A percentile compares a stretch with the other conserved stretches of the same genome.
These are phyloP conservation scores for Nicotiana obtusifolia DNA, from an alignment of 257 asterid genomes.

Conservation along the genomic window DNA sequence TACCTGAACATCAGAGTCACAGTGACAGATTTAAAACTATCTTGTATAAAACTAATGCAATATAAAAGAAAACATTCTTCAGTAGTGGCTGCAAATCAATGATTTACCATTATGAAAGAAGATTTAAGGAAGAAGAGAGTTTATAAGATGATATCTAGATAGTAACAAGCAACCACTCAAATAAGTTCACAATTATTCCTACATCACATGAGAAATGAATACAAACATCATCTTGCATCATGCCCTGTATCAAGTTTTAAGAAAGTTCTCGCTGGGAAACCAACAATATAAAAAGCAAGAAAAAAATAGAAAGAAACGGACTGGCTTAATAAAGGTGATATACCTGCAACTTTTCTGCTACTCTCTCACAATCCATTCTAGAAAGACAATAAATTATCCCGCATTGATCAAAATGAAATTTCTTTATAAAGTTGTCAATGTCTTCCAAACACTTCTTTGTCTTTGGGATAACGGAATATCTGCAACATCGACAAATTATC, in stretches of 20 bases:
- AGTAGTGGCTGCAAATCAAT: not conserved
- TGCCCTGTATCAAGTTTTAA: not conserved
- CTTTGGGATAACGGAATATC: constrained; percentile 89
- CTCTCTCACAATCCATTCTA: constrained; percentile 93
- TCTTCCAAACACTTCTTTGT: constrained; percentile 90
- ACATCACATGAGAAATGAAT: not conserved
- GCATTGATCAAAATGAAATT: constrained; percentile 82
- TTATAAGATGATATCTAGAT: not conserved
- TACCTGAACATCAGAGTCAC: not conserved
- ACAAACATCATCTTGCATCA: not conserved
- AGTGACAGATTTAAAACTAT: not conserved
- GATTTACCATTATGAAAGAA: not conserved
- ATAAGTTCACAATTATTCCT: not conserved
- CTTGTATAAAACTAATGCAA: not conserved
- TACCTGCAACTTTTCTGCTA: constrained; percentile 86
- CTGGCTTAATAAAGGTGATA: constrained; percentile 16
- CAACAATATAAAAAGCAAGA: not conserved
- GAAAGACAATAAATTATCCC: constrained; percentile 96
- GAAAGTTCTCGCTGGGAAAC: not conserved
- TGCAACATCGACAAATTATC: constrained; percentile 37
- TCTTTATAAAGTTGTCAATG: constrained; percentile 64
- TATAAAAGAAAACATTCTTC: not conserved
- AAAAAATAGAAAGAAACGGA: constrained; percentile 1
- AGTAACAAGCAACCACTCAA: not conserved
- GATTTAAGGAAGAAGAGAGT: not conserved